Base-by-base conservation (phyloP, 2,329 filamentous ascomycete species). In the Lasiodiplodia theobromae region DNA sequence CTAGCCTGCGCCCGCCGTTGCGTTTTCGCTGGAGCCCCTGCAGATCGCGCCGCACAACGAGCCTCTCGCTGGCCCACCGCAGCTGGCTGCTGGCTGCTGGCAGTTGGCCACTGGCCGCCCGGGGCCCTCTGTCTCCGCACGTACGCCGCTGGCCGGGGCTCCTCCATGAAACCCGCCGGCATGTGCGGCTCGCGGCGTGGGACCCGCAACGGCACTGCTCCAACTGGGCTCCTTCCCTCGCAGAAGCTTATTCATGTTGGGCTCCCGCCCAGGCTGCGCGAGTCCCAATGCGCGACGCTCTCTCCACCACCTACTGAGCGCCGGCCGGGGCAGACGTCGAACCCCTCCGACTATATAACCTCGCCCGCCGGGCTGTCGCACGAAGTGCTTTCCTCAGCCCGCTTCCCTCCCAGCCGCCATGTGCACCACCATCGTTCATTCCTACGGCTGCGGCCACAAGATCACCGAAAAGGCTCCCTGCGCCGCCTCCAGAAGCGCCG, bases 381-480 rank as follows among this genome's bases (percentile, higher is more conserved):
- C 31, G 38, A 40, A 40, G 10, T 34, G 14, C 25, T n/a, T 18
- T 51, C 68, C 60, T n/a, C 62, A 28, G 56, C 28, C 51, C 25
- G 12, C 12, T 63, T 63, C 60, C 25, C 51, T 56, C 60, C 51
- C 28, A 62, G 68, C 65, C 68, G 54, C 65, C 73, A 84, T 84
- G 82, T 85, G 83, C 75, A 82, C 78, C 69, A 77, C 81, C 73
- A 78, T 84, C 71, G 77, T 82, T 71, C 82, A 84, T 76, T 74
- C 75, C 63, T 85, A 84, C 74, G 76, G 78, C 72, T 85, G 83
- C 74, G 81, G 80, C 73, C 82, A 84, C 73, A 76, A 77, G 69
- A 77, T 78, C 49, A 73, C 76, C 60, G 81, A 82, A 67, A 80
- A 79, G 70, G 81, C 82, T 31, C 77, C 79, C 40, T 85, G 83